These are phyloP conservation scores for Triticum dicoccoides DNA, from an alignment of 176 grass and related monocot species.

Conservation along the genomic window DNA sequence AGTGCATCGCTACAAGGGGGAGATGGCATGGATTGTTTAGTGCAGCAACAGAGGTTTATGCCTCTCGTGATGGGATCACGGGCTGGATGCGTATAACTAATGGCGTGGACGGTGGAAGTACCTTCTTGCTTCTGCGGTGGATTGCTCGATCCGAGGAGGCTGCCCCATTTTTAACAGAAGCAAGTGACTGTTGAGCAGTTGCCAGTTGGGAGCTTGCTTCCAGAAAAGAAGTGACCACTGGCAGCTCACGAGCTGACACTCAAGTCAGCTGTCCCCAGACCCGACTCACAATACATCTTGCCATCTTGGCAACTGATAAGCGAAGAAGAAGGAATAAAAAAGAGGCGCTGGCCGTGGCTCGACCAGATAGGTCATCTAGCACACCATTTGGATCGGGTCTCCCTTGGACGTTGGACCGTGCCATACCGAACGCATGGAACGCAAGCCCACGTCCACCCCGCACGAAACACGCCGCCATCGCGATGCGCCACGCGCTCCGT, in stretches of 20 bases:
- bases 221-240: not conserved
- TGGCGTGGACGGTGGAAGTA: slow-evolving; percentile 4
- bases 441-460: too few relatives aligned
- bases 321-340: too few relatives aligned
- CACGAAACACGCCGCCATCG: too few relatives aligned
- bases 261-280: not conserved
- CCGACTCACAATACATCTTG: too few relatives aligned
- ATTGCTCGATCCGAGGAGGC: slow-evolving; percentile 20
- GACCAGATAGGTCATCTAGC: too few relatives aligned
- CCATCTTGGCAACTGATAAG: too few relatives aligned
- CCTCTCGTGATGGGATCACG: slow-evolving; percentile 19
- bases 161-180: not conserved
- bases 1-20: not conserved
- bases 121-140: not conserved
- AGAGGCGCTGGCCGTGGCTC: too few relatives aligned
- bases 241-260: not conserved
- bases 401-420: too few relatives aligned
- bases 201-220: not conserved
- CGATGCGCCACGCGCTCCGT: too few relatives aligned
- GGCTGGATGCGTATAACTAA: not conserved
- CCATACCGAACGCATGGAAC: too few relatives aligned
- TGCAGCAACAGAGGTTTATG: not conserved
- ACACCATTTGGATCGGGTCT: too few relatives aligned
- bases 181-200: not conserved
- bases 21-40: not conserved